Evolutionary conservation across 441 rosid species (phyloP).

Genomic region (Aleurites moluccanus): DNA sequence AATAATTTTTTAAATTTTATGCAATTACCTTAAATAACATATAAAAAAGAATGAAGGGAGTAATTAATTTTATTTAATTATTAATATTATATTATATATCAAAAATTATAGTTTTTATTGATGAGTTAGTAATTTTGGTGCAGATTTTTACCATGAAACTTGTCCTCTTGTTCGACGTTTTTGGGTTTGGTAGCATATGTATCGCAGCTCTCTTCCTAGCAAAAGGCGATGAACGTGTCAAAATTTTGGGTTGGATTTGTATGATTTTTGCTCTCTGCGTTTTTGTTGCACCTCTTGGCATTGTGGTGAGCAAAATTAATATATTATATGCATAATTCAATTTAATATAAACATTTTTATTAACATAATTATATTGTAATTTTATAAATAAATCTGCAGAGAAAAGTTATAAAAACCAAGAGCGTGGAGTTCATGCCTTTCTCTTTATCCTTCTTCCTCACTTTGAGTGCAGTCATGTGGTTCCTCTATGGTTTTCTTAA

Average conservation of each 20-base stretch:
- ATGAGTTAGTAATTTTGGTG: background rate
- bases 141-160: conserved; percentile 57
- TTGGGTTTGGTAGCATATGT: conserved; percentile 57
- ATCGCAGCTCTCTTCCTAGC: conserved; percentile 41
- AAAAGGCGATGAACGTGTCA: conserved; percentile 39
- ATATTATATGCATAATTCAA: background rate
- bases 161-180: conserved; percentile 42
- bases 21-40: no score
- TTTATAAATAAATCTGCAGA: conserved; percentile 34
- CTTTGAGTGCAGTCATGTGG: conserved; percentile 81
- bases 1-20: no score
- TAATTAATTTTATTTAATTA: no score
- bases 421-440: conserved; percentile 90
- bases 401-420: conserved; percentile 72
- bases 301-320: conserved; percentile 37
- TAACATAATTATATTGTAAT: background rate
- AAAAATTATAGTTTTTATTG: background rate
- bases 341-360: no score
- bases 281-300: conserved; percentile 71
- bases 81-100: no score
- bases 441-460: conserved; percentile 64
- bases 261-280: conserved; percentile 60
- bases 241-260: conserved; percentile 70
- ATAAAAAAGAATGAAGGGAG: no score
- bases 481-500: conserved; percentile 67